Evolutionary conservation across 768 basidiomycete species (phyloP).

Genomic region (Tubosaeta sp.): DNA sequence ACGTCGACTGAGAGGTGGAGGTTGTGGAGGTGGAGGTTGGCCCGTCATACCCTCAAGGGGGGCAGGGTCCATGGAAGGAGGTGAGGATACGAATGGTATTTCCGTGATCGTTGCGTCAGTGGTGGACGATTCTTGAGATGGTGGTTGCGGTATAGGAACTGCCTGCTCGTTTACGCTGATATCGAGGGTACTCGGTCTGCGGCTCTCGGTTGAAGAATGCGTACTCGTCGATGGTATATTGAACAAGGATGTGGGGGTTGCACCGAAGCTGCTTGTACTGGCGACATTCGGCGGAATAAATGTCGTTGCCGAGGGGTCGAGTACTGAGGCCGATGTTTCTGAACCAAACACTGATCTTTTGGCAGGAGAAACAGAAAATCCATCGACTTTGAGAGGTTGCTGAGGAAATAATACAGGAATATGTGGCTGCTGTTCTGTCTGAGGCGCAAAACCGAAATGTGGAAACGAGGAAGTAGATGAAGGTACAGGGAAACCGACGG

Average conservation of each 20-base stretch:
- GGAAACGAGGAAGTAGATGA: conserved; percentile 1
- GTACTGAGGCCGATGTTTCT: conserved; percentile 6
- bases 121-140: background rate
- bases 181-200: background rate
- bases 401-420: background rate
- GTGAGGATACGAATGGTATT: conserved; percentile 12
- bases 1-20: conserved; percentile 27
- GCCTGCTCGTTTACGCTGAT: background rate
- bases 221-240: background rate
- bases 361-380: background rate
- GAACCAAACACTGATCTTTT: conserved; percentile 1
- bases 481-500: background rate
- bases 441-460: background rate
- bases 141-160: background rate
- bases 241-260: background rate
- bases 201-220: background rate
- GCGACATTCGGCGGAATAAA: conserved; percentile 11
- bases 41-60: conserved; percentile 2
- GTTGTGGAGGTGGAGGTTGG: conserved; percentile 17
- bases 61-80: conserved; percentile 9
- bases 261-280: background rate
- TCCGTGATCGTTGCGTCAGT: background rate
- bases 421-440: background rate
- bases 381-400: conserved; percentile 1
- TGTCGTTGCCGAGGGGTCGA: conserved; percentile 18